These are phyloP conservation scores for Aphanomyces astaci DNA, from an alignment of 352 stramenopile genomes.

Conservation along the genomic window DNA sequence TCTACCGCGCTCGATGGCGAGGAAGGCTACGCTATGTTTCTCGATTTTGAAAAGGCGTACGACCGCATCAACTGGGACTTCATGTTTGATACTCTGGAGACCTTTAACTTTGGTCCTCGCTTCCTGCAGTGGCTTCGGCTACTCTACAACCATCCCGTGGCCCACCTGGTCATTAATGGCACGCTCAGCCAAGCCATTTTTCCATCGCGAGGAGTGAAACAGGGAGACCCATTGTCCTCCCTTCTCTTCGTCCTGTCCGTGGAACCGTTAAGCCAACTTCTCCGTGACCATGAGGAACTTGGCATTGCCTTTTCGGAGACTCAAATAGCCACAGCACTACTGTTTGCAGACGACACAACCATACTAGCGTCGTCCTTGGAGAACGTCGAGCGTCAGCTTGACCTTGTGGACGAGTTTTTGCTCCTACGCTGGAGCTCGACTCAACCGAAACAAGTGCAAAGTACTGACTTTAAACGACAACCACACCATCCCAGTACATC, in stretches of 20 bases:
- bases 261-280: conserved; percentile 24
- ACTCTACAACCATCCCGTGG: conserved; percentile 21
- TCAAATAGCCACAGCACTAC: conserved; percentile 9
- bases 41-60: conserved; percentile 29
- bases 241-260: conserved; percentile 24
- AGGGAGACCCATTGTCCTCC: conserved; percentile 26
- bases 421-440: neutral
- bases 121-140: conserved; percentile 23
- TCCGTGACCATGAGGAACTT: conserved; percentile 1
- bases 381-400: conserved; percentile 1
- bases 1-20: neutral
- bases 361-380: neutral
- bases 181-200: neutral
- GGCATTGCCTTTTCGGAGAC: neutral
- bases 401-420: neutral
- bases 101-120: conserved; percentile 14
- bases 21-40: conserved; percentile 22
- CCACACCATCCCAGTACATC: neutral
- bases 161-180: conserved; percentile 22
- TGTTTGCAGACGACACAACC: conserved; percentile 24
- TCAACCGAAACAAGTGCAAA: neutral
- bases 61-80: conserved; percentile 27
- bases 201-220: conserved; percentile 24
- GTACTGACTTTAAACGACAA: neutral
- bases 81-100: conserved; percentile 19